Conservation (phyloP, 768 basidiomycete genomes). For the Lactarius quietus region DNA sequence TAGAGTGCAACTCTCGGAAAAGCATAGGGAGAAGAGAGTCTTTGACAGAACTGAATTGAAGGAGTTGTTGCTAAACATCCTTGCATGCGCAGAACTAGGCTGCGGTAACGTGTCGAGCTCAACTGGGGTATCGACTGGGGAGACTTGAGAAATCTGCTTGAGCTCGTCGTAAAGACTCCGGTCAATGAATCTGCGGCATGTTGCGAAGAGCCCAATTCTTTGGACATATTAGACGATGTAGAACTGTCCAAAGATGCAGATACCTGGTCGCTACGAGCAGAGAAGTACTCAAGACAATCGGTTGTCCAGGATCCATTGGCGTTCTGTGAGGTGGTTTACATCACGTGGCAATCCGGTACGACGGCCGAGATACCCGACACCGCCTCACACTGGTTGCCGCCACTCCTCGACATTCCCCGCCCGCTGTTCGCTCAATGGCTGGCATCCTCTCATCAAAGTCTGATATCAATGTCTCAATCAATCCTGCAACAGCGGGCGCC, state of each 20-base stretch:
- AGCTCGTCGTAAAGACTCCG: slow-evolving; percentile 22
- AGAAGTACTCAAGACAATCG: slow-evolving; percentile 1
- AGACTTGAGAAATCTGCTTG: slow-evolving; percentile 17
- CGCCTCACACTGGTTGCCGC: background rate
- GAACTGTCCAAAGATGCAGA: background rate
- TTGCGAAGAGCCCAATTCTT: slow-evolving; percentile 23
- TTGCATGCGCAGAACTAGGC: slow-evolving; percentile 14
- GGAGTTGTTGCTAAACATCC: slow-evolving; percentile 16
- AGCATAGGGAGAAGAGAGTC: slow-evolving; percentile 61
- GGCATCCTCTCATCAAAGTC: slow-evolving; percentile 45
- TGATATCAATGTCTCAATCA: slow-evolving; percentile 47
- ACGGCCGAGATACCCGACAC: background rate
- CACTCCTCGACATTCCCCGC: background rate
- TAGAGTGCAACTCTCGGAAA: slow-evolving; percentile 70
- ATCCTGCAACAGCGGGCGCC: slow-evolving; percentile 38
- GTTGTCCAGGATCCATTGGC: background rate
- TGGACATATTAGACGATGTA: background rate
- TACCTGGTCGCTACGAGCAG: slow-evolving; percentile 11
- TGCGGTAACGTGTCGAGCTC: slow-evolving; percentile 23
- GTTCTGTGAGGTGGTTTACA: background rate
- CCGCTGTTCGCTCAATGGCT: slow-evolving; percentile 10
- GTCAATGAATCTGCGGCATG: slow-evolving; percentile 24
- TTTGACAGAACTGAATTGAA: slow-evolving; percentile 57
- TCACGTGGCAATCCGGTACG: background rate
- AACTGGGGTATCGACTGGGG: background rate